Evolutionary conservation across 495 filamentous ascomycete genomes (phyloP).

Genomic region (Penicillium soppii): DNA sequence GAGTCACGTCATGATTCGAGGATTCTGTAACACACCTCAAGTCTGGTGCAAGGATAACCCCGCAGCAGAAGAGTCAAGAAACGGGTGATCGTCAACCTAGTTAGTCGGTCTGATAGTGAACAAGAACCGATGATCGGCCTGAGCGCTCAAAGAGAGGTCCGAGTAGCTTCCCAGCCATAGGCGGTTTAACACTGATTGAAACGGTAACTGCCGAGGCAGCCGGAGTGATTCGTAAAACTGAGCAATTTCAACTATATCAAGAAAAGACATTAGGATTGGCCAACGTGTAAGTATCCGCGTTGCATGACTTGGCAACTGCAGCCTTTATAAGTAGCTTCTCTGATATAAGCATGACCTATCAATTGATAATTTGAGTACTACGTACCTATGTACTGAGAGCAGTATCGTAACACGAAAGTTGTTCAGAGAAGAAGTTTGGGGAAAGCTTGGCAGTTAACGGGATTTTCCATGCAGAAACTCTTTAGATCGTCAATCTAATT

Average conservation of each 20-base stretch:
- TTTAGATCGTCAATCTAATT: background rate
- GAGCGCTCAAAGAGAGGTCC: background rate
- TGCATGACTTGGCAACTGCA: slow-evolving; percentile 8
- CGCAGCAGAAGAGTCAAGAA: slow-evolving; percentile 20
- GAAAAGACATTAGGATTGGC: background rate
- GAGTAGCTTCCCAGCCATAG: background rate
- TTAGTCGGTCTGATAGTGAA: slow-evolving; percentile 7
- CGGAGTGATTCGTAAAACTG: background rate
- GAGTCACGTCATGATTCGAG: background rate
- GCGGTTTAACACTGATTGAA: background rate
- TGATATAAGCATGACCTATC: slow-evolving; percentile 3
- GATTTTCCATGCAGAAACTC: slow-evolving; percentile 7
- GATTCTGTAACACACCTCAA: slow-evolving; percentile 21
- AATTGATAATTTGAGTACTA: too few relatives aligned
- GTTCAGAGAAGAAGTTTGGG: background rate
- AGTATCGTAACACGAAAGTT: background rate
- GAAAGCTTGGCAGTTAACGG: slow-evolving; percentile 4
- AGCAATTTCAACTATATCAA: background rate
- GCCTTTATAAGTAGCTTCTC: background rate
- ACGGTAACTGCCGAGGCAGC: background rate
- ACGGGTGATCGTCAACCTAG: slow-evolving; percentile 15
- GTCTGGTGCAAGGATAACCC: slow-evolving; percentile 24
- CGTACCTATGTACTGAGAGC: too few relatives aligned
- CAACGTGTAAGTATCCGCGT: slow-evolving; percentile 11
- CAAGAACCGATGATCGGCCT: background rate